Evolutionary conservation across 2,329 filamentous ascomycete genomes (phyloP).

Genomic region (Aureobasidium sp.): DNA sequence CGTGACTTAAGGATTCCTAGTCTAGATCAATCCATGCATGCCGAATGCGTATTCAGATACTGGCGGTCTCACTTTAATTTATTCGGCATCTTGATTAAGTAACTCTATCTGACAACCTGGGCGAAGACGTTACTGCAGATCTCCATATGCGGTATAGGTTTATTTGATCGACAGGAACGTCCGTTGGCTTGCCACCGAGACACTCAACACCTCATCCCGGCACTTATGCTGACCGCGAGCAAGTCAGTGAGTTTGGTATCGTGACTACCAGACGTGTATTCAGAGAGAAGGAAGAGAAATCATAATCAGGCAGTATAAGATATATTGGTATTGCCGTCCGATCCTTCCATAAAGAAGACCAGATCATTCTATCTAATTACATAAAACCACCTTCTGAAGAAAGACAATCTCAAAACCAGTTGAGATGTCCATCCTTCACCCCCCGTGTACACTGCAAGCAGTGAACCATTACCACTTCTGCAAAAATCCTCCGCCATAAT

Average conservation of each 20-base stretch:
- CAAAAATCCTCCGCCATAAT: background rate
- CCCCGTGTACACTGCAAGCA: background rate
- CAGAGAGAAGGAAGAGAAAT: no score
- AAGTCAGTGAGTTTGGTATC: no score
- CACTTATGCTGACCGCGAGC: background rate
- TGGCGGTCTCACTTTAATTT: background rate
- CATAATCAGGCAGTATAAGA: background rate
- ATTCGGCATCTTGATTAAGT: background rate
- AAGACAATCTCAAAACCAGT: no score
- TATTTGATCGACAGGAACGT: conserved; percentile 1
- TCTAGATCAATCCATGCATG: background rate
- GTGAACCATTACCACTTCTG: background rate
- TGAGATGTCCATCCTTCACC: background rate
- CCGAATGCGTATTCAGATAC: no score
- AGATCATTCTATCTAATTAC: conserved; percentile 1
- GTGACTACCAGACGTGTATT: no score
- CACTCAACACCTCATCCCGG: background rate
- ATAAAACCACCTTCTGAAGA: background rate
- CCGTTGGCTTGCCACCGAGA: background rate
- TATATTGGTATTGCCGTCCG: background rate
- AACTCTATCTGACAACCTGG: background rate
- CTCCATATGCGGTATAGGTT: background rate
- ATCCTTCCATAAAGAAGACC: background rate
- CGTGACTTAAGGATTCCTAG: no score
- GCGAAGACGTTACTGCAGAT: background rate